Conservation (phyloP, 768 basidiomycete species). For the Gymnopilus dilepis region DNA sequence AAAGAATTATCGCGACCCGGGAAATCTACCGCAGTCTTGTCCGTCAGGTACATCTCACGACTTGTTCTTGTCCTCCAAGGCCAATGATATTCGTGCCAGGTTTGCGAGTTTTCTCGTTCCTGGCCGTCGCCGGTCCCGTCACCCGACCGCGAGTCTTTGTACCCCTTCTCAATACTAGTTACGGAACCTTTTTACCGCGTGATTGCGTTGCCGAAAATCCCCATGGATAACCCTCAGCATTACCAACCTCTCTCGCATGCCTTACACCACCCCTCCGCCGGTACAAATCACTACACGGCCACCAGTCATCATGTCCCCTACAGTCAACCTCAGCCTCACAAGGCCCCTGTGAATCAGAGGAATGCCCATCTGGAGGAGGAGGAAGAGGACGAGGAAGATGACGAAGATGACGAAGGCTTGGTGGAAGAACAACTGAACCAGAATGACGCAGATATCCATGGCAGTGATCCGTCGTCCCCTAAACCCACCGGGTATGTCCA, state of each 20-base stretch:
- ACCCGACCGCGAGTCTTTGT: background rate
- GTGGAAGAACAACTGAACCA: constrained; percentile 70
- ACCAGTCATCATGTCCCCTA: constrained; percentile 27
- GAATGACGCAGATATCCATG: constrained; percentile 49
- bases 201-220: constrained; percentile 11
- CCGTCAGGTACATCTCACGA: constrained; percentile 28
- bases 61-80: background rate
- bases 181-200: constrained; percentile 16
- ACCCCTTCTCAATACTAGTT: constrained; percentile 3
- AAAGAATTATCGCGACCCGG: constrained; percentile 35
- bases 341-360: constrained; percentile 25
- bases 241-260: constrained; percentile 85
- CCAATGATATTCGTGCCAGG: constrained; percentile 14
- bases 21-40: constrained; percentile 28
- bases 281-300: constrained; percentile 27
- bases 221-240: constrained; percentile 76
- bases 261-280: constrained; percentile 60
- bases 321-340: constrained; percentile 31
- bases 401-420: constrained; percentile 76
- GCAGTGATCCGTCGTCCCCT: constrained; percentile 43
- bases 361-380: constrained; percentile 33
- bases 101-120: constrained; percentile 6
- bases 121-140: constrained; percentile 3
- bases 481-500: constrained; percentile 34
- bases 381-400: constrained; percentile 62